Percentiles rank a stretch among this genome's conserved stretches.
Conservation (phyloP, 1,284 basidiomycete genomes). For the Pholiota adiposa region DNA sequence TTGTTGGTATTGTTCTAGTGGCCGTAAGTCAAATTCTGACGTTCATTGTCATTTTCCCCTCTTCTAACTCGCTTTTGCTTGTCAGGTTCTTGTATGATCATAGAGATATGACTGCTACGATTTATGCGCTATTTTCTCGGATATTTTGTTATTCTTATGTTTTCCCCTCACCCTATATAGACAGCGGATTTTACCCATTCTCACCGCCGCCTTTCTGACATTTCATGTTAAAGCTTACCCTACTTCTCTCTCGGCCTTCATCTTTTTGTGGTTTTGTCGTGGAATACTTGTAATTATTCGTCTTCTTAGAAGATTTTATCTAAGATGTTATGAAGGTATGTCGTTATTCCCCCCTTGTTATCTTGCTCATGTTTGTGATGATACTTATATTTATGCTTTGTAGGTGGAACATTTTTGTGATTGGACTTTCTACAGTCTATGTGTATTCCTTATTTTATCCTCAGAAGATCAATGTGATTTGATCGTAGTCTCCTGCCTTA, state of each 20-base stretch:
- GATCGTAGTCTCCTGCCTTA: too few relatives aligned
- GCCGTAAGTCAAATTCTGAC: conserved; percentile 66
- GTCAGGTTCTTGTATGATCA: conserved; percentile 28
- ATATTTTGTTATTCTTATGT: background rate
- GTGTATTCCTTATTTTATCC: conserved; percentile 23
- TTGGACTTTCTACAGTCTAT: conserved; percentile 12
- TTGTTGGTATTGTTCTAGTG: conserved; percentile 88
- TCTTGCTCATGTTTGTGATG: background rate
- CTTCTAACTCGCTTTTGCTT: background rate
- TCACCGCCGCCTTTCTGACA: background rate
- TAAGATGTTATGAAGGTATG: background rate
- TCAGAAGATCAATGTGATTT: background rate
- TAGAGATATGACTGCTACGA: background rate
- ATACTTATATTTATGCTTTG: background rate
- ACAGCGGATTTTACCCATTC: background rate
- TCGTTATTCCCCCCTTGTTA: background rate
- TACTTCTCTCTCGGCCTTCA: background rate
- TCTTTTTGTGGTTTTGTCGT: background rate
- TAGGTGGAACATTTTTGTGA: background rate
- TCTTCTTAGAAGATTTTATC: background rate
- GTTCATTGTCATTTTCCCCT: background rate
- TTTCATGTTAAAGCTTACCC: background rate
- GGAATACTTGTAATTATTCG: background rate
- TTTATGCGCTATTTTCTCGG: background rate
- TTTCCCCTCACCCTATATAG: too few relatives aligned